These are phyloP conservation scores for Coniosporium apollinis DNA, from an alignment of 495 filamentous ascomycete species.

Conservation along the genomic window DNA sequence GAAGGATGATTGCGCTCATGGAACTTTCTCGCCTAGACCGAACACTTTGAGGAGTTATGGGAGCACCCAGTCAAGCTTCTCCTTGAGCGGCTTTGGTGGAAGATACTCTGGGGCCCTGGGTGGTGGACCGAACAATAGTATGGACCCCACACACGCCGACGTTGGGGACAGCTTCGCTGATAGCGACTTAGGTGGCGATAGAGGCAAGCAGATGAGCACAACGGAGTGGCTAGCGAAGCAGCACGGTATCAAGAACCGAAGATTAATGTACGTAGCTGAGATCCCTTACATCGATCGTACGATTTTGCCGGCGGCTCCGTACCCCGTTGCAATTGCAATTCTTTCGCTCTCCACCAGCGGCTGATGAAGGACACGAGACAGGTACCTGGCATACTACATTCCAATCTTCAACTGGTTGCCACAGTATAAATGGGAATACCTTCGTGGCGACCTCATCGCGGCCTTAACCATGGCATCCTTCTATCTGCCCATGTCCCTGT, in stretches of 20 bases:
- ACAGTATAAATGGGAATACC: slow-evolving; percentile 64
- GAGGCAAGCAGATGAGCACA: slow-evolving; percentile 42
- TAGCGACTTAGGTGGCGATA: slow-evolving; percentile 21
- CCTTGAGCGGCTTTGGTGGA: slow-evolving; percentile 9
- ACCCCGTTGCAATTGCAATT: background rate
- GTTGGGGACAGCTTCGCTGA: slow-evolving; percentile 26
- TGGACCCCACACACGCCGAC: slow-evolving; percentile 13
- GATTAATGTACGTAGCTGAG: slow-evolving; percentile 34
- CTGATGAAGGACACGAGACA: slow-evolving; percentile 24
- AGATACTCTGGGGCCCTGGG: slow-evolving; percentile 10
- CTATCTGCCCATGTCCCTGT: slow-evolving; percentile 95
- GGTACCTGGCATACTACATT: slow-evolving; percentile 88
- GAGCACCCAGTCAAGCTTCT: slow-evolving; percentile 1
- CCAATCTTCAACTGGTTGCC: slow-evolving; percentile 77
- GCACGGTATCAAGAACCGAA: slow-evolving; percentile 40
- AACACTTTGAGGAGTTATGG: background rate
- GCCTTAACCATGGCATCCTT: slow-evolving; percentile 85
- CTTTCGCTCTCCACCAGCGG: slow-evolving; percentile 3
- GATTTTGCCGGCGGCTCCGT: background rate
- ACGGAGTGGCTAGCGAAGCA: slow-evolving; percentile 44
- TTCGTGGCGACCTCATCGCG: slow-evolving; percentile 76
- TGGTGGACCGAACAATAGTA: slow-evolving; percentile 2
- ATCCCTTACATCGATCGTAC: background rate
- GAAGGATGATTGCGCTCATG: slow-evolving; percentile 44
- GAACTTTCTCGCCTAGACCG: slow-evolving; percentile 51